Evolutionary conservation across 257 asterid species (phyloP), one percentile per base, ranked within the genome.

Genomic region (Jacaranda mimosifolia): DNA sequence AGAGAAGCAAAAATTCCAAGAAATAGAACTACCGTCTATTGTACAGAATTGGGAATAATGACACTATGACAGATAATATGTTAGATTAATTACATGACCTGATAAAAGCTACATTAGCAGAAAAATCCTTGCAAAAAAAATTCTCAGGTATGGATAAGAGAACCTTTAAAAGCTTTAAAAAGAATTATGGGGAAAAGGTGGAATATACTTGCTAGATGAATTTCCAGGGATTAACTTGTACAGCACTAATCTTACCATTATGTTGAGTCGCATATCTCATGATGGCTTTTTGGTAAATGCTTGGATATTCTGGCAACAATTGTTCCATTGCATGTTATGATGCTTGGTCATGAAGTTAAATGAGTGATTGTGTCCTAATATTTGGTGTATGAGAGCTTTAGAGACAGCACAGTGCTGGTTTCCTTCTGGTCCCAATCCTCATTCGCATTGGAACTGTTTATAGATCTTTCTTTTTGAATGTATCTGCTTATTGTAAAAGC

Each of bases 401-500:
- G 3, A 26, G 21, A 35, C 35, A 52, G 10, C 56, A 40, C 5
- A 18, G 64, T 73, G 67, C 55, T 40, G 63, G 55, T 35, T 26
- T 52, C 55, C 53, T 60, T 21, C 32, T 36, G 46, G 55, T 68
- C 13, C 68, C 74, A 18, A 63, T 38, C 56, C 70, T 58, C 39
- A n/a, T 26, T 26, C 6, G 35, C 45, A 42, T 38, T 7, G 51
- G 9, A 42, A 63, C 75, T 21, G 42, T 48, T 67, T 9, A 17
- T 65, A 8, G 68, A 59, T 63, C 71, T 69, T 48, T 69, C 58
- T 43, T 7, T 40, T 75, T 58, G 59, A 55, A 46, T 18, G 35
- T 57, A 60, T 64, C 53, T 82, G 68, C 70, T 81, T 79, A 49
- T 68, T 40, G 55, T 72, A 70, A 58, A 71, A 40, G 74, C 64